Conservation (phyloP, 768 basidiomycete genomes). For the Suillus paluster region DNA sequence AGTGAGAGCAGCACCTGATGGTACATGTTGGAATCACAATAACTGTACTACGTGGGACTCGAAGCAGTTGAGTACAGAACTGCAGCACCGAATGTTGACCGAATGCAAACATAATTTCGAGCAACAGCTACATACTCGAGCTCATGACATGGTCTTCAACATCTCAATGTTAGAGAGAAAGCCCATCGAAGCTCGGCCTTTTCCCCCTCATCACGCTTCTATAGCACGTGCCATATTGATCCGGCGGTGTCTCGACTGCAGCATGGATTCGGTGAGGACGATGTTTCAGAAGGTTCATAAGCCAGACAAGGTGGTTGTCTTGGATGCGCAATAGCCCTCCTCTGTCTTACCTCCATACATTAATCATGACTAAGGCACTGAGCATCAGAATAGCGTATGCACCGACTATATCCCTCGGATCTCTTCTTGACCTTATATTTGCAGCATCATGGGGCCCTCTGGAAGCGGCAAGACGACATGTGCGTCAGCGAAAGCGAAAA, state of each 20-base stretch:
- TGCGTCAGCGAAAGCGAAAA: not conserved
- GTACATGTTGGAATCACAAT: too few relatives aligned
- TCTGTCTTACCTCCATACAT: not conserved
- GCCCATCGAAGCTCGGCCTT: too few relatives aligned
- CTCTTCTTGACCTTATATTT: not conserved
- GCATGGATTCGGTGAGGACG: not conserved
- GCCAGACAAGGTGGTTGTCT: not conserved
- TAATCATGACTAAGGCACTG: not conserved
- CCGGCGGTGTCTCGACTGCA: not conserved
- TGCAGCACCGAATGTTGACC: too few relatives aligned
- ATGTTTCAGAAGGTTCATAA: not conserved
- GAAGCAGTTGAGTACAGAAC: too few relatives aligned
- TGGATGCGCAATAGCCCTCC: not conserved
- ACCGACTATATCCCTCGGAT: too few relatives aligned
- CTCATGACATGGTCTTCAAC: too few relatives aligned
- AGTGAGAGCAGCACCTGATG: too few relatives aligned
- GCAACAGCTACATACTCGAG: too few relatives aligned
- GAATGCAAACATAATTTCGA: too few relatives aligned
- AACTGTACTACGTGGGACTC: too few relatives aligned
- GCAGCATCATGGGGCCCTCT: conserved; percentile 17
- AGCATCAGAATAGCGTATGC: conserved; percentile 37
- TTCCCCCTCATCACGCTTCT: not conserved
- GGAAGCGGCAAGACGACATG: conserved; percentile 21
- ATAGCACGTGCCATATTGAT: not conserved
- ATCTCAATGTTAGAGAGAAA: too few relatives aligned